These are phyloP conservation scores for Colletotrichum chlorophyti DNA, from an alignment of 2,329 filamentous ascomycete species.

Conservation along the genomic window DNA sequence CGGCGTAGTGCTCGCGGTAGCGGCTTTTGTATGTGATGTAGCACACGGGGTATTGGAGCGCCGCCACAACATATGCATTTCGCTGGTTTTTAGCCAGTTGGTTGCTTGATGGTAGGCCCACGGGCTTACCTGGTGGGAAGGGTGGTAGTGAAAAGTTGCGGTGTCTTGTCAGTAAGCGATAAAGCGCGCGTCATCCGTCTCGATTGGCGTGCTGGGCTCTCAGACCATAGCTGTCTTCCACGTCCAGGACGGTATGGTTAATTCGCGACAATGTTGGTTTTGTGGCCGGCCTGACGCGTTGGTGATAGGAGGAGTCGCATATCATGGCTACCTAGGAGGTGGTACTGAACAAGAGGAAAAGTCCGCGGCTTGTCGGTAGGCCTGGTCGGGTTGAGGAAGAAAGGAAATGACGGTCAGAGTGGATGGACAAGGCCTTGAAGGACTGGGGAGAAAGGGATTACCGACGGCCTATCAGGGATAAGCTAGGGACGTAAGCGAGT, in stretches of 20 bases:
- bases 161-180: not conserved
- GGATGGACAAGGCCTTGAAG: conserved; percentile 11
- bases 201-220: not conserved
- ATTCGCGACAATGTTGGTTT: conserved; percentile 5
- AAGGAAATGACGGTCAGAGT: not conserved
- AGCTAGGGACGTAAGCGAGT: conserved; percentile 7
- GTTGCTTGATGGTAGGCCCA: conserved; percentile 6
- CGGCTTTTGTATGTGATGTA: conserved; percentile 13
- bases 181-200: conserved; percentile 7
- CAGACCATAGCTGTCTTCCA: conserved; percentile 2
- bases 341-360: not conserved
- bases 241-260: not conserved
- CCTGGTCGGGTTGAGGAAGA: not conserved
- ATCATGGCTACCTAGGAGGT: not conserved
- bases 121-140: conserved; percentile 7
- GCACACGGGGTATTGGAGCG: no score
- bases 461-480: conserved; percentile 14
- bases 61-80: conserved; percentile 22
- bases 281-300: conserved; percentile 3
- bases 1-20: conserved; percentile 18
- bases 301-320: not conserved
- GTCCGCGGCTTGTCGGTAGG: not conserved
- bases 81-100: conserved; percentile 14
- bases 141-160: not conserved
- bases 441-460: conserved; percentile 11